Evolutionary conservation across 2,329 filamentous ascomycete genomes (phyloP).

Genomic region (Onygenales sp.): DNA sequence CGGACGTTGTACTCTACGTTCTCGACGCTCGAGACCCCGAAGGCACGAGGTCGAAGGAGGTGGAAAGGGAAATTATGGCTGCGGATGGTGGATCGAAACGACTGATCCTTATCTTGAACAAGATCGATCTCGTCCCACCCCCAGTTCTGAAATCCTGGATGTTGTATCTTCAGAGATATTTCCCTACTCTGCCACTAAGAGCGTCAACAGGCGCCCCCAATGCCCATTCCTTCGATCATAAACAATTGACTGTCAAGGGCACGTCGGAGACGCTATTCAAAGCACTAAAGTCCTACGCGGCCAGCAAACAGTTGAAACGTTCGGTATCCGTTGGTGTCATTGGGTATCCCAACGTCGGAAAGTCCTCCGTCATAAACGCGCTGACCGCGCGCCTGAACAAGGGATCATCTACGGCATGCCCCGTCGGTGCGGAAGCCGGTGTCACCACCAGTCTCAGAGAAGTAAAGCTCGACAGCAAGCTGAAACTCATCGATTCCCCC

Average conservation of each 20-base stretch:
- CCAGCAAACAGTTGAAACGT: constrained; percentile 74
- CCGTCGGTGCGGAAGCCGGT: constrained; percentile 81
- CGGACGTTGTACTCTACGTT: constrained; percentile 87
- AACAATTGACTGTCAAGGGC: constrained; percentile 74
- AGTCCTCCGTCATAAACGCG: constrained; percentile 93
- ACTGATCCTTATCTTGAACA: constrained; percentile 86
- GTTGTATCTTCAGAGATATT: constrained; percentile 71
- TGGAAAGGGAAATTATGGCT: constrained; percentile 88
- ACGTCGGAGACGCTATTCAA: constrained; percentile 80
- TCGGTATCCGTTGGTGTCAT: constrained; percentile 87
- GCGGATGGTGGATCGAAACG: constrained; percentile 74
- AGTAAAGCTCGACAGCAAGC: constrained; percentile 90
- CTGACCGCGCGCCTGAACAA: constrained; percentile 66
- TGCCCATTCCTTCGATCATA: constrained; percentile 86
- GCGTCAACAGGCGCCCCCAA: constrained; percentile 75
- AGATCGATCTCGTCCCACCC: constrained; percentile 83
- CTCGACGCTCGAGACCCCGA: constrained; percentile 87
- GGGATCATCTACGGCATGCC: constrained; percentile 59
- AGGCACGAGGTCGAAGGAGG: constrained; percentile 79
- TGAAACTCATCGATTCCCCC: constrained; percentile 87
- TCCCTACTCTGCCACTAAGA: constrained; percentile 82
- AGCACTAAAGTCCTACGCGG: constrained; percentile 80
- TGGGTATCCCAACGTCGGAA: constrained; percentile 91
- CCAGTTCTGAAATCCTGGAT: constrained; percentile 79
- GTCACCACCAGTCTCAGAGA: constrained; percentile 81